A percentile compares a stretch with the other conserved stretches of the same genome.
Conservation (phyloP, 306 rosid genomes). For the Medicago lupulina region DNA sequence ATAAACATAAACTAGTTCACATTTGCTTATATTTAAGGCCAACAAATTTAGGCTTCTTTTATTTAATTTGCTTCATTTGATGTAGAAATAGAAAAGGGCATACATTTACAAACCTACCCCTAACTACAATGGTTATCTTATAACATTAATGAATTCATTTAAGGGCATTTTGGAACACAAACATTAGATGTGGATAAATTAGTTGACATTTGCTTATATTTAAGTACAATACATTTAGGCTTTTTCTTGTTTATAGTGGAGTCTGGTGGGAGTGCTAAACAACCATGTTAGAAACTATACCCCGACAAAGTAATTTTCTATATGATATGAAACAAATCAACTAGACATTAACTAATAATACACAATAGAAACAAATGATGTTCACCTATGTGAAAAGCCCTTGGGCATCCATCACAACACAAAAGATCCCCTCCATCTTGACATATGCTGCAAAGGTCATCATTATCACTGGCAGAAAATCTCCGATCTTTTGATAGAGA, state of each 20-base stretch:
- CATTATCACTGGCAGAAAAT: slow-evolving; percentile 64
- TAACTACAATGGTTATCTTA: background rate
- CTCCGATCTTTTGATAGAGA: slow-evolving; percentile 65
- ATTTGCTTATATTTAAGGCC: too few relatives aligned
- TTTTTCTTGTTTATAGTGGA: background rate
- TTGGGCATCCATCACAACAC: slow-evolving; percentile 94
- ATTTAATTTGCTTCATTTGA: background rate
- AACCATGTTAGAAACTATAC: slow-evolving; percentile 6
- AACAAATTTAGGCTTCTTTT: too few relatives aligned
- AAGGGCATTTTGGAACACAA: background rate
- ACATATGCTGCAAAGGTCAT: slow-evolving; percentile 88
- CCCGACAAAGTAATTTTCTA: background rate
- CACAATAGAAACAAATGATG: slow-evolving; percentile 10
- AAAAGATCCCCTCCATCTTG: slow-evolving; percentile 82
- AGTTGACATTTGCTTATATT: background rate
- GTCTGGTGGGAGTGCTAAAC: background rate
- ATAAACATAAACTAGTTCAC: too few relatives aligned
- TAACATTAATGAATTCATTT: background rate
- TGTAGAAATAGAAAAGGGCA: background rate
- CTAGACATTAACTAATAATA: background rate
- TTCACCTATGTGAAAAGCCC: slow-evolving; percentile 86
- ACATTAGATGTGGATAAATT: background rate
- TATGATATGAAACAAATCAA: background rate
- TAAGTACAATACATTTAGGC: background rate
- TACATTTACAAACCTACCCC: background rate